A percentile compares a stretch with the other conserved stretches of the same genome.
Conservation (phyloP, 495 filamentous ascomycete species). For the Tetracladium setigerum region DNA sequence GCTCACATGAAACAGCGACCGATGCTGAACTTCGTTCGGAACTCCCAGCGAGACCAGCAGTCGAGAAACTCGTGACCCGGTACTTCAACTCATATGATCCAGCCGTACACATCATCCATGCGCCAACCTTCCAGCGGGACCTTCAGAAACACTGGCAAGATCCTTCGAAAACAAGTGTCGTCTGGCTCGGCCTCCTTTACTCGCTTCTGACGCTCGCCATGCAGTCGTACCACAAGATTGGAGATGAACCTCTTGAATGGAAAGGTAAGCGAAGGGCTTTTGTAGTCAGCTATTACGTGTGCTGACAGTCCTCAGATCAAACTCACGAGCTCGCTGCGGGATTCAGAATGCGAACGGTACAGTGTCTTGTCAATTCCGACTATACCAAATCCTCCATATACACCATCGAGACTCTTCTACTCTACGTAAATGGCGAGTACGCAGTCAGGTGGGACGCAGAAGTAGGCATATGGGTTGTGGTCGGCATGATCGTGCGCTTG, state of each 20-base stretch:
- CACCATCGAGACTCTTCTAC: constrained; percentile 82
- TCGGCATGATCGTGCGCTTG: constrained; percentile 72
- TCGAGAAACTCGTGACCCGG: constrained; percentile 71
- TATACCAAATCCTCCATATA: constrained; percentile 81
- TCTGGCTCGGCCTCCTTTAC: constrained; percentile 88
- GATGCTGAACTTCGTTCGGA: constrained; percentile 70
- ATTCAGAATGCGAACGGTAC: constrained; percentile 75
- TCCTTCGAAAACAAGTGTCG: constrained; percentile 67
- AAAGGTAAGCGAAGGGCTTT: constrained; percentile 27
- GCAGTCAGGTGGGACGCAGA: constrained; percentile 73
- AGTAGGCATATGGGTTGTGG: constrained; percentile 71
- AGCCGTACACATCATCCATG: constrained; percentile 67
- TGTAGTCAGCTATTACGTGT: not conserved
- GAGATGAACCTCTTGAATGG: constrained; percentile 87
- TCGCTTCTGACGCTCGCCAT: constrained; percentile 84
- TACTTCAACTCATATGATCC: constrained; percentile 55
- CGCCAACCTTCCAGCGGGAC: constrained; percentile 77
- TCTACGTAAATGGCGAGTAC: constrained; percentile 79
- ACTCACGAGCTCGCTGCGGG: constrained; percentile 69
- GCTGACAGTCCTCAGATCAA: constrained; percentile 34
- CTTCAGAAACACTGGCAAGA: constrained; percentile 86
- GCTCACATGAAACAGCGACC: constrained; percentile 54
- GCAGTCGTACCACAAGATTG: constrained; percentile 82
- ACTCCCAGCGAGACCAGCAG: constrained; percentile 71
- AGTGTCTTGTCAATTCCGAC: constrained; percentile 80